phyloP scores from a whole-genome alignment of 2,329 filamentous ascomycete genomes.

The Fusarium sp. region DNA sequence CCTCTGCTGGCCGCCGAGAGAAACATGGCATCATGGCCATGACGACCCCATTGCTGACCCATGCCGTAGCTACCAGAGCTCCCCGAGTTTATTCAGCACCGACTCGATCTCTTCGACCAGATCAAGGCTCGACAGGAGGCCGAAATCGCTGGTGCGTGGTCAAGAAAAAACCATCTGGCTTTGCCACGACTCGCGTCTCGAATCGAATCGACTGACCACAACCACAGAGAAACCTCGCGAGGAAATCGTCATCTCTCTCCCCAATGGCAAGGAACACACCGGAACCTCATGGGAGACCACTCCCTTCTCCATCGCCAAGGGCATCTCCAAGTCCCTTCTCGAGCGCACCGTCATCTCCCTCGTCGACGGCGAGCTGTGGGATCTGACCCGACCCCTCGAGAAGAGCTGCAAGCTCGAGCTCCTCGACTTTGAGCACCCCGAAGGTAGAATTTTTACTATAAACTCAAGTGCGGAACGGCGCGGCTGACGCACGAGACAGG shows the following conservation, averaged over 20 bases:
- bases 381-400: slow-evolving; percentile 89
- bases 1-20: not conserved
- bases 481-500: slow-evolving; percentile 53
- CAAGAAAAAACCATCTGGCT: slow-evolving; percentile 2
- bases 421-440: slow-evolving; percentile 73
- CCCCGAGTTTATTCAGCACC: slow-evolving; percentile 81
- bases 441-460: slow-evolving; percentile 40
- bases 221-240: slow-evolving; percentile 70
- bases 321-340: slow-evolving; percentile 83
- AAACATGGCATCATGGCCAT: slow-evolving; percentile 9
- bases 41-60: slow-evolving; percentile 33
- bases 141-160: slow-evolving; percentile 62
- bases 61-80: slow-evolving; percentile 51
- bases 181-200: slow-evolving; percentile 4
- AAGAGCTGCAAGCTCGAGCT: slow-evolving; percentile 84
- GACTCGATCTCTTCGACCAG: slow-evolving; percentile 86
- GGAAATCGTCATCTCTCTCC: slow-evolving; percentile 75
- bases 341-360: slow-evolving; percentile 87
- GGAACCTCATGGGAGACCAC: slow-evolving; percentile 93
- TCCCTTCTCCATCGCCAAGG: slow-evolving; percentile 77
- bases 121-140: slow-evolving; percentile 85
- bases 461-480: not conserved
- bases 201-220: slow-evolving; percentile 37
- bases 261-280: slow-evolving; percentile 72
- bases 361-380: slow-evolving; percentile 87